phyloP scores from a whole-genome alignment of 163 green algal genomes.

The Chlorella variabilis region DNA sequence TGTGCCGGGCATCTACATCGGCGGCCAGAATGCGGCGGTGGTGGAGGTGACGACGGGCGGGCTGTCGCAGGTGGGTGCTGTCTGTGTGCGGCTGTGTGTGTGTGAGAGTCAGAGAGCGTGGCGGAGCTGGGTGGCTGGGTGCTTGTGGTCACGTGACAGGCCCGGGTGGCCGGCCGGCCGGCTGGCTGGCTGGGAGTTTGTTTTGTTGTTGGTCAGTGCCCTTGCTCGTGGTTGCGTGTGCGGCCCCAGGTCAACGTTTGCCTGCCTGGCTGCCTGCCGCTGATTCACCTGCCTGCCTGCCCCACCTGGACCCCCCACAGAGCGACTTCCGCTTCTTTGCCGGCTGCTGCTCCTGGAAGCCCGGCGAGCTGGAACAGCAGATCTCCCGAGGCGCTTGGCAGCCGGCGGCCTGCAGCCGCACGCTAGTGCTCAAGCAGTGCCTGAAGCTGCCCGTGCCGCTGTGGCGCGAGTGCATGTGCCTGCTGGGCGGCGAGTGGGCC shows the following conservation, averaged over 20 bases:
- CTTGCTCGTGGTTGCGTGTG: too few species aligned
- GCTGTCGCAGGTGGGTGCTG: neutral
- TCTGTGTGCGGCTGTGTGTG: neutral
- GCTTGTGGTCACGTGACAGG: too few species aligned
- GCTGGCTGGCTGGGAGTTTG: too few species aligned
- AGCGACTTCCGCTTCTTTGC: constrained; percentile 41
- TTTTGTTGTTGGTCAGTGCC: too few species aligned
- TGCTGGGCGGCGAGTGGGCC: constrained; percentile 59
- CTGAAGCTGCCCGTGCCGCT: constrained; percentile 68
- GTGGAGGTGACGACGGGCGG: constrained; percentile 30
- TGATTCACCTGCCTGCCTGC: too few species aligned
- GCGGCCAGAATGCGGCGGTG: constrained; percentile 42
- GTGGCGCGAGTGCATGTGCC: constrained; percentile 65
- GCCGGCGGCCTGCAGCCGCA: constrained; percentile 54
- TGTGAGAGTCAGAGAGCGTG: too few species aligned
- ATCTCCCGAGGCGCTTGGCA: constrained; percentile 37
- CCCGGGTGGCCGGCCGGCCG: too few species aligned
- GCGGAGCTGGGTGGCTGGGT: too few species aligned
- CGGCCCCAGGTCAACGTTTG: too few species aligned
- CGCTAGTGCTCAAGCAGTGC: constrained; percentile 66
- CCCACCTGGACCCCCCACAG: neutral
- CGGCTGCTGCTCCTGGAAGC: constrained; percentile 30
- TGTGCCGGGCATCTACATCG: constrained; percentile 52
- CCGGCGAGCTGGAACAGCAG: constrained; percentile 17
- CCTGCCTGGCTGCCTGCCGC: neutral